Base-by-base conservation (phyloP, 495 filamentous ascomycete genomes). In the Trichoderma erinaceum region DNA sequence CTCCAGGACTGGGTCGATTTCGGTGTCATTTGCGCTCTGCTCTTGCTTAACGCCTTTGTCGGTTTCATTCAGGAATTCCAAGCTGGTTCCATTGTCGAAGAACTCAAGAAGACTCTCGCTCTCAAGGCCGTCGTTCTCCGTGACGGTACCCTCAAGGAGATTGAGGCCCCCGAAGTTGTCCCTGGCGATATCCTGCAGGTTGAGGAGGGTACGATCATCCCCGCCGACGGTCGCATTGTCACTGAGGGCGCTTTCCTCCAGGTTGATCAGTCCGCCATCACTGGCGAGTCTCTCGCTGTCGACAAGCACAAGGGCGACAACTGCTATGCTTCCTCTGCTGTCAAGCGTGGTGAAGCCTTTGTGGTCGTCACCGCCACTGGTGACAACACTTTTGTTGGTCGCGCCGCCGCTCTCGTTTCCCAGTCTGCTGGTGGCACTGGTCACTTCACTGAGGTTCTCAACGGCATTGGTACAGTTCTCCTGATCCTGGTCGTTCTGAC, bases 231-330 rank as follows among this genome's bases (percentile, higher is more conserved):
- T 68, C 88, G 88, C 66, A 86, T 97, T 73, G 84, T 93, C 68
- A 90, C 89, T 74, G 87, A 90, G 58, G 85, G 88, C 72, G 87
- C 90, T 67, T 90, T 89, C 82, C 85, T 97, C 65, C 92, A 96
- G 76, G 88, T 97, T 69, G 93, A 97, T 78, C 93, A 96, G 80
- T 96, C 92, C 68, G 85, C 90, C 70, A 90, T 97, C 73, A 96
- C 93, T 41, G 93, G 93, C 69, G 93, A 97, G 80, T 96, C 93
- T 72, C 87, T 96, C 68, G 92, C 92, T 69, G 92, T 95, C 68
- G 90, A 93, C 78, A 96, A 94, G 81, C 86, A 89, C 77, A 87
- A 88, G 76, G 84, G 84, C 67, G 92, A 96, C 77, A 79, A 81
- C 69, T 90, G 89, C 77, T 97, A 89, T 76, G 86, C 91, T 74